Base-by-base conservation (phyloP, 805 yeast species). In the Saccharomycopsis selenospora region DNA sequence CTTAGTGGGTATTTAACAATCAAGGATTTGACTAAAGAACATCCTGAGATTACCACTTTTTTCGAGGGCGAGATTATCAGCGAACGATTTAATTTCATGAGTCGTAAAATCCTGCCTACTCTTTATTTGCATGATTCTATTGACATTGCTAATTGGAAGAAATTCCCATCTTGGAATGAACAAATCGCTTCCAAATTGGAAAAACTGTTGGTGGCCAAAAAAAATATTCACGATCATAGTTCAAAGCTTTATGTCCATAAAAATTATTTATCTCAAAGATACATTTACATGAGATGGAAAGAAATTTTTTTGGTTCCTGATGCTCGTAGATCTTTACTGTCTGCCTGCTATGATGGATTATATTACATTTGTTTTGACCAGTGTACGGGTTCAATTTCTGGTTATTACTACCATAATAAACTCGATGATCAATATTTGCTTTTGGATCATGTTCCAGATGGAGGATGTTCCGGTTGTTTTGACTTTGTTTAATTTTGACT, bases 241-340 rank as follows among this genome's bases (percentile, higher is more conserved):
- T 40, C 43, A 2, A 43, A 46, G 2, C 40, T 52, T 20, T 61
- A 59, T 49, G 33, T 58, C 13, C 61, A 60, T 46, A 56, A 52
- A 30, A 58, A 68, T 50, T 66, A 59, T 45, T 45, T 65, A 40
- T 56, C 68, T 43, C 66, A 71, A 53, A 73, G 79, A 50, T 74
- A 68, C 57, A 65, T 90, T 4, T 90, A 80, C 61, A 90, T 90
- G 96, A 73, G 96, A 56, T 90, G 98, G 98, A 90, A 90, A 66
- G 98, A 90, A 64, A 77, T 80, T 58, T 88, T 88, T 59, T 66
- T 90, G 52, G 80, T 85, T 6, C 95, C 95, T 0, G 95, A 88
- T 65, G 80, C 88, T 26, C 65, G 67, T 49, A 76, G 25, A 24
- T 23, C 30, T 13, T 42, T 76, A 49, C 69, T 67, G 55, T 91